Evolutionary conservation across 305 asterid species (phyloP), one percentile per base, ranked within the genome.

Genomic region (Galium porrigens): DNA sequence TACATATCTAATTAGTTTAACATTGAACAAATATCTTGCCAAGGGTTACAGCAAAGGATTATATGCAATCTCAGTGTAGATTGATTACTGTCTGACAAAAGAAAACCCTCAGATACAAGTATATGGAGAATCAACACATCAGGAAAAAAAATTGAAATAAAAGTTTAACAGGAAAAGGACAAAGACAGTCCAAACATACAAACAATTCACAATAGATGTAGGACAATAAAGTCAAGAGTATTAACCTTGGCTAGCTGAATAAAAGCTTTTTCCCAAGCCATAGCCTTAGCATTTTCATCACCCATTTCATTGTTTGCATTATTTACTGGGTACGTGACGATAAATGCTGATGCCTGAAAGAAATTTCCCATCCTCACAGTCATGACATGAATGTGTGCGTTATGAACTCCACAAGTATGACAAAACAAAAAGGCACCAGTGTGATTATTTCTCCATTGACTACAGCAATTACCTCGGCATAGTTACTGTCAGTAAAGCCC

Each of bases 201-300:
- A 4, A 57, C 3, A 5, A 30, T 57, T 14, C 39, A 57, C 10
- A 3, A 29, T 12, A 14, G 6, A 59, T 34, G 18, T 34, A 34
- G n/a, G 7, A n/a, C 1, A 25, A 20, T 0, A 33, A 14, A 12
- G 67, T 37, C 27, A 63, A 60, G 4, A 37, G 22, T 34, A 34
- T 60, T 30, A 34, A 91, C 98, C 98, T 91, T 84, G 48, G 92
- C 94, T 68, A 91, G 89, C 85, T 81, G 94, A 79, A 91, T 75
- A 84, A 91, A 91, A 63, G 92, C 98, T 77, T 85, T 86, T 78
- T 91, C 98, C 98, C 98, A 91, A 53, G 95, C 95, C 71, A 74
- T 76, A 34, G 95, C 87, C 78, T 81, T 85, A 77, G 82, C 85
- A 58, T 89, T 82, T 67, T 81, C 85, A 54, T 88, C 86, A 67